These are phyloP conservation scores for Diaporthe helianthi DNA, from an alignment of 2,329 filamentous ascomycete species.

Conservation along the genomic window DNA sequence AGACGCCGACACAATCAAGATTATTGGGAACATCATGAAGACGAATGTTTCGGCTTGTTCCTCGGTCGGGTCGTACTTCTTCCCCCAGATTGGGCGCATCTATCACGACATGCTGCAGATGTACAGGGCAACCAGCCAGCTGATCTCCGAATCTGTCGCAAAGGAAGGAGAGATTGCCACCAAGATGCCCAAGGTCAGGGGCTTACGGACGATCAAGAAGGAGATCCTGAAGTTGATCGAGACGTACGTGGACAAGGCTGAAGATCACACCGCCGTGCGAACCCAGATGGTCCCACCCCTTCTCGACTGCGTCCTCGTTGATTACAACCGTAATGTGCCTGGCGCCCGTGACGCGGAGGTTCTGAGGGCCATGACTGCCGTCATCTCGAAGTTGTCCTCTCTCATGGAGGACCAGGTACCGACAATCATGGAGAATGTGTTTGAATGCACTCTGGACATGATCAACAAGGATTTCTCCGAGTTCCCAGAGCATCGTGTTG, in stretches of 20 bases:
- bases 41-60: slow-evolving; percentile 98
- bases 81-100: slow-evolving; percentile 95
- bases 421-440: slow-evolving; percentile 97
- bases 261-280: slow-evolving; percentile 92
- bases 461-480: slow-evolving; percentile 99
- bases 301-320: slow-evolving; percentile 89
- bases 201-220: slow-evolving; percentile 97
- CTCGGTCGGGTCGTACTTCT: slow-evolving; percentile 96
- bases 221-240: slow-evolving; percentile 98
- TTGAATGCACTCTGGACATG: slow-evolving; percentile 98
- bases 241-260: slow-evolving; percentile 96
- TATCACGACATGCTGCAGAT: slow-evolving; percentile 99
- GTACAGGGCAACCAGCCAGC: slow-evolving; percentile 95
- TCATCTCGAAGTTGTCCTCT: slow-evolving; percentile 91
- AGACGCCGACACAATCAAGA: slow-evolving; percentile 94
- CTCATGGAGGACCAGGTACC: slow-evolving; percentile 99
- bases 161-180: slow-evolving; percentile 90
- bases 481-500: slow-evolving; percentile 97
- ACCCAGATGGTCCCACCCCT: slow-evolving; percentile 95
- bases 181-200: slow-evolving; percentile 96
- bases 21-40: slow-evolving; percentile 99
- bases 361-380: slow-evolving; percentile 95
- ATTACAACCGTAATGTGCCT: slow-evolving; percentile 97
- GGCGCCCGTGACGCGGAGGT: slow-evolving; percentile 97
- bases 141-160: slow-evolving; percentile 92